These are phyloP conservation scores for Gaeumannomyces tritici DNA, from an alignment of 2,329 filamentous ascomycete species.

Conservation along the genomic window DNA sequence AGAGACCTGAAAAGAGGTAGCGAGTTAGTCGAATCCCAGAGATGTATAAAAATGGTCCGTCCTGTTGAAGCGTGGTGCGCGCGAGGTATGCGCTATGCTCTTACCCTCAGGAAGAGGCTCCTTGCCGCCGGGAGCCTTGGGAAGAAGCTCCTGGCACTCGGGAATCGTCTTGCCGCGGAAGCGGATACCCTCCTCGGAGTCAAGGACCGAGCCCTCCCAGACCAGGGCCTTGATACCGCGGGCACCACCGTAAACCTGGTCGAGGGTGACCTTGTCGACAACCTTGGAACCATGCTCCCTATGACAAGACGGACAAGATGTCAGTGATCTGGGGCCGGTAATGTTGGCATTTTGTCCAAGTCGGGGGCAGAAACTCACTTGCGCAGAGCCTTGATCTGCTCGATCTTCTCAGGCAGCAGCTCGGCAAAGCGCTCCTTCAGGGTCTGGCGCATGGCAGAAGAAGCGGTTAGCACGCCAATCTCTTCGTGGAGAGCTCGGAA, in stretches of 20 bases:
- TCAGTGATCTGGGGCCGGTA: slow-evolving; percentile 12
- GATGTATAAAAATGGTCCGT: background rate
- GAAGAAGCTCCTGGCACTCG: slow-evolving; percentile 94
- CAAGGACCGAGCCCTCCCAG: slow-evolving; percentile 97
- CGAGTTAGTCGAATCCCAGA: background rate
- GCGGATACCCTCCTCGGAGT: slow-evolving; percentile 97
- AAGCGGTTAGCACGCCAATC: slow-evolving; percentile 11
- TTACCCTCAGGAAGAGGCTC: slow-evolving; percentile 92
- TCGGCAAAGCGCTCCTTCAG: slow-evolving; percentile 98
- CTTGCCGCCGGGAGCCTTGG: slow-evolving; percentile 91
- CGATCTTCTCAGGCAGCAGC: slow-evolving; percentile 89
- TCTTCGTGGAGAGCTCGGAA: background rate
- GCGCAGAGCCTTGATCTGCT: slow-evolving; percentile 97
- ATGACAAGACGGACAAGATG: slow-evolving; percentile 8
- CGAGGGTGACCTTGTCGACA: slow-evolving; percentile 93
- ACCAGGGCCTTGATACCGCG: slow-evolving; percentile 98
- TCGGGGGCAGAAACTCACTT: slow-evolving; percentile 54
- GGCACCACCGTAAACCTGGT: slow-evolving; percentile 98
- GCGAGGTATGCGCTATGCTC: slow-evolving; percentile 7
- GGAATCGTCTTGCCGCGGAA: slow-evolving; percentile 99
- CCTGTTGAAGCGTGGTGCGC: background rate
- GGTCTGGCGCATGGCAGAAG: slow-evolving; percentile 47
- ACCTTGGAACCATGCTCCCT: slow-evolving; percentile 95
- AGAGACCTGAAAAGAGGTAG: slow-evolving; percentile 56
- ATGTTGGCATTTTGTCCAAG: background rate